These are phyloP conservation scores for Colletotrichum musae DNA, from an alignment of 2,329 filamentous ascomycete genomes.

Conservation along the genomic window DNA sequence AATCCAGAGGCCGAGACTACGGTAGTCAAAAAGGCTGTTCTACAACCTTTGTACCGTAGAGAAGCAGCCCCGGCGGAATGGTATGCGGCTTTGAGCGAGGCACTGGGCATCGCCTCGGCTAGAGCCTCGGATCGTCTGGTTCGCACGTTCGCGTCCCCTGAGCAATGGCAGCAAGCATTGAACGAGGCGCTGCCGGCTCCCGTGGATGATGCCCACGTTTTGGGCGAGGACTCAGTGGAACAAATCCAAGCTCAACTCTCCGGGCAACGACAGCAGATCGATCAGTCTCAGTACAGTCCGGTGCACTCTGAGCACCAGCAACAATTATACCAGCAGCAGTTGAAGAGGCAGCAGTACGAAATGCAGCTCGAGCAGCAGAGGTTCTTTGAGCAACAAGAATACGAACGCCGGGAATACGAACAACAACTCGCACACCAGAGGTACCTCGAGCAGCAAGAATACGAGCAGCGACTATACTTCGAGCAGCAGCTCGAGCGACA, in stretches of 20 bases:
- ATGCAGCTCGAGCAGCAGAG: neutral
- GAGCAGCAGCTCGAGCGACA: neutral
- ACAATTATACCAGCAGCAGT: neutral
- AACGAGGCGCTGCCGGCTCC: conserved; percentile 37
- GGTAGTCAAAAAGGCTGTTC: conserved; percentile 1
- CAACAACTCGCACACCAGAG: neutral
- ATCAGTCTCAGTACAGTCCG: neutral
- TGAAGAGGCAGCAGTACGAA: neutral
- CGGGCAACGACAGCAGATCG: neutral
- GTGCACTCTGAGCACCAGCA: no score
- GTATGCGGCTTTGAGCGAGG: conserved; percentile 34
- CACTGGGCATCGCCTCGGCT: conserved; percentile 5
- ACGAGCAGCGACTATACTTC: conserved; percentile 11
- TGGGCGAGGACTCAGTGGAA: neutral
- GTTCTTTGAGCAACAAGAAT: neutral
- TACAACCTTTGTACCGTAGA: conserved; percentile 17
- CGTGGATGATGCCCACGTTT: neutral
- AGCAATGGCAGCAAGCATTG: conserved; percentile 40
- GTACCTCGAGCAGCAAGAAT: conserved; percentile 2
- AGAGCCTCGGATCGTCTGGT: neutral
- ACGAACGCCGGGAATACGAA: neutral
- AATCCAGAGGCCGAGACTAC: conserved; percentile 9
- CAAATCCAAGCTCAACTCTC: neutral
- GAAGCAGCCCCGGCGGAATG: conserved; percentile 39
- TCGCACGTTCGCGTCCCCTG: conserved; percentile 31